Percentiles rank a stretch among this genome's conserved stretches.
phyloP scores from a whole-genome alignment of 2,329 filamentous ascomycete genomes.

The Hirsutella rhossiliensis region DNA sequence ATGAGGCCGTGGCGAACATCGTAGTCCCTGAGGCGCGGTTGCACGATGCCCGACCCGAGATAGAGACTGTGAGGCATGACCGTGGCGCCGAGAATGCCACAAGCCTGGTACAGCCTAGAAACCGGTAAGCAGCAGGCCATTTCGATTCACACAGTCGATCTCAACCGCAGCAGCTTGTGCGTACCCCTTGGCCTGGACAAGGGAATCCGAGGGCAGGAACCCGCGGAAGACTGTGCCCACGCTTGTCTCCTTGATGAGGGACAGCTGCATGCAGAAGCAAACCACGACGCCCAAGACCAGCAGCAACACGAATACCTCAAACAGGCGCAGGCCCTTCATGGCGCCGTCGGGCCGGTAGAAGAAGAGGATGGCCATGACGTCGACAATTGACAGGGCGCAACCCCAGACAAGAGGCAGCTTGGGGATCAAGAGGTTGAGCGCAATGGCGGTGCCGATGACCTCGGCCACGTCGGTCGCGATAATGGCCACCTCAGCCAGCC shows the following conservation, averaged over 20 bases:
- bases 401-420: conserved; percentile 54
- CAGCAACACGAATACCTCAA: conserved; percentile 51
- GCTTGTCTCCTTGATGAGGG: conserved; percentile 42
- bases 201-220: conserved; percentile 47
- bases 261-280: conserved; percentile 60
- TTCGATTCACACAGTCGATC: background rate
- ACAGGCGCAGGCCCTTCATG: conserved; percentile 47
- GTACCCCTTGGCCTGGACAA: conserved; percentile 44
- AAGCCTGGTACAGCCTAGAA: conserved; percentile 53
- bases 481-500: conserved; percentile 53
- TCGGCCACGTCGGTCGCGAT: conserved; percentile 63
- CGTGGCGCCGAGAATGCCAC: conserved; percentile 66
- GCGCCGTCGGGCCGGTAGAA: conserved; percentile 51
- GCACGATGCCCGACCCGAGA: conserved; percentile 57
- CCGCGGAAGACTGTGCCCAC: conserved; percentile 51
- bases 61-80: conserved; percentile 62
- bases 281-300: conserved; percentile 57
- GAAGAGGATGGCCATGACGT: conserved; percentile 55
- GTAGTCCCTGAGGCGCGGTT: conserved; percentile 52
- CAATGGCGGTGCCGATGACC: conserved; percentile 61
- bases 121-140: too few relatives aligned
- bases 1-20: conserved; percentile 44
- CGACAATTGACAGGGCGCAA: conserved; percentile 55
- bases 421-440: conserved; percentile 52
- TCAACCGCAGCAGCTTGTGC: conserved; percentile 1